These are phyloP conservation scores for Penicillium sp. DNA, from an alignment of 2,329 filamentous ascomycete genomes.

Conservation along the genomic window DNA sequence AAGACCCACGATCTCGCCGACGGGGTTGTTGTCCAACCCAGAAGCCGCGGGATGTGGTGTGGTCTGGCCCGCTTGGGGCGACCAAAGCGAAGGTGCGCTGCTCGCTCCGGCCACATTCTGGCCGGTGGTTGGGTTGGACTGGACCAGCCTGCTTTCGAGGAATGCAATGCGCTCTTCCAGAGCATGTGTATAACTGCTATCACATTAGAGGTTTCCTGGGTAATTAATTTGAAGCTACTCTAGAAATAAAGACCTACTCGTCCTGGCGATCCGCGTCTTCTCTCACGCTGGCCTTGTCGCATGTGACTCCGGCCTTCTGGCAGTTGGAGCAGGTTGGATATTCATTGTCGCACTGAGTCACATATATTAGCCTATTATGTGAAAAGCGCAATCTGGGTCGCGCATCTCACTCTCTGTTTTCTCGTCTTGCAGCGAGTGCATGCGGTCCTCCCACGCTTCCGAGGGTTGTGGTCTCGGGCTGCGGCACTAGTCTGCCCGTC, in stretches of 20 bases:
- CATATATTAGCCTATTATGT: background rate
- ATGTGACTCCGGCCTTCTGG: constrained; percentile 41
- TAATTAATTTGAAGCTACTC: background rate
- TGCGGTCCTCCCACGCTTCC: constrained; percentile 47
- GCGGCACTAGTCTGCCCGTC: constrained; percentile 26
- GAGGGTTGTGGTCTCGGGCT: constrained; percentile 39
- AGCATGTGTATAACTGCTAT: constrained; percentile 41
- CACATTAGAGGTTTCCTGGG: constrained; percentile 4
- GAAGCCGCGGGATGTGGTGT: constrained; percentile 19
- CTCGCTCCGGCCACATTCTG: constrained; percentile 16
- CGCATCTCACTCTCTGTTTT: constrained; percentile 43
- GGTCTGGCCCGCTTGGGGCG: constrained; percentile 21
- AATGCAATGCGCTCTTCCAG: constrained; percentile 44
- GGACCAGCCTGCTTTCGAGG: constrained; percentile 38
- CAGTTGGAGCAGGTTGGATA: constrained; percentile 49
- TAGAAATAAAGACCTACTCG: constrained; percentile 27
- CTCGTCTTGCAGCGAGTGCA: constrained; percentile 48
- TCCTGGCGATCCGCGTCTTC: constrained; percentile 38
- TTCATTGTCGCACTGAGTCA: constrained; percentile 44
- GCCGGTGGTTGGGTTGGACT: constrained; percentile 13
- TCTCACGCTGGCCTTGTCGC: constrained; percentile 45
- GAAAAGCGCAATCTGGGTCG: background rate
- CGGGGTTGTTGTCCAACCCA: constrained; percentile 34
- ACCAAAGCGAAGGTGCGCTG: constrained; percentile 22
- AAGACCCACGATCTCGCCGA: constrained; percentile 50